Conservation (phyloP, 2,329 filamentous ascomycete genomes). For the Arachnomyces sp. region DNA sequence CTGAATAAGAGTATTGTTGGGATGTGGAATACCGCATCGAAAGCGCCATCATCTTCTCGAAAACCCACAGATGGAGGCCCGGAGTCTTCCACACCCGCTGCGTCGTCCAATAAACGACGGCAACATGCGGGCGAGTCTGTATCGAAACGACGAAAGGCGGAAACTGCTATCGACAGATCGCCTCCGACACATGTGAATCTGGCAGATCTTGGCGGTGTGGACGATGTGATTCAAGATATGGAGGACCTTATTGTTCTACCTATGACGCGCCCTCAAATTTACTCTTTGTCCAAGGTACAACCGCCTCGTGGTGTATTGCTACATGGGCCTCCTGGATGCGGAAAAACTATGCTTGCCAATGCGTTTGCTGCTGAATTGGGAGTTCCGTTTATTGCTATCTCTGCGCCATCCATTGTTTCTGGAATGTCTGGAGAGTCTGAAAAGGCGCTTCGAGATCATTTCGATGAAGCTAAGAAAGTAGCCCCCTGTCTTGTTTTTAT, state of each 20-base stretch:
- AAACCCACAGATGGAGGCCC: slow-evolving; percentile 22
- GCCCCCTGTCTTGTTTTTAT: slow-evolving; percentile 89
- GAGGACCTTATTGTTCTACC: slow-evolving; percentile 67
- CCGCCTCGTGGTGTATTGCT: slow-evolving; percentile 68
- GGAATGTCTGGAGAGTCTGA: slow-evolving; percentile 87
- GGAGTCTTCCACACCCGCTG: slow-evolving; percentile 21
- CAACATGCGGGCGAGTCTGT: slow-evolving; percentile 59
- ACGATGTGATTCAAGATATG: slow-evolving; percentile 61
- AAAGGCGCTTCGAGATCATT: slow-evolving; percentile 75
- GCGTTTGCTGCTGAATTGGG: slow-evolving; percentile 69
- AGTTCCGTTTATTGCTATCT: slow-evolving; percentile 73
- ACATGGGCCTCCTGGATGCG: slow-evolving; percentile 77
- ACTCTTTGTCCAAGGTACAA: slow-evolving; percentile 57
- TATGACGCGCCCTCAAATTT: slow-evolving; percentile 60
- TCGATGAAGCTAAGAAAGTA: slow-evolving; percentile 77
- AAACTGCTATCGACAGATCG: slow-evolving; percentile 51
- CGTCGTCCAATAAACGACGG: slow-evolving; percentile 45
- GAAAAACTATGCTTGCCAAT: slow-evolving; percentile 77
- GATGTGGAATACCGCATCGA: slow-evolving; percentile 45
- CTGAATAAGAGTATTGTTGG: slow-evolving; percentile 60
- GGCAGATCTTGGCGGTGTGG: slow-evolving; percentile 68
- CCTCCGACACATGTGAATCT: slow-evolving; percentile 62
- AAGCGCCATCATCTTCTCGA: slow-evolving; percentile 15
- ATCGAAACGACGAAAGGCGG: slow-evolving; percentile 57
- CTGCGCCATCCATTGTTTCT: slow-evolving; percentile 71